A percentile compares a stretch with the other conserved stretches of the same genome.
phyloP scores from a whole-genome alignment of 352 stramenopile species.

The Hyaloperonospora brassicae region DNA sequence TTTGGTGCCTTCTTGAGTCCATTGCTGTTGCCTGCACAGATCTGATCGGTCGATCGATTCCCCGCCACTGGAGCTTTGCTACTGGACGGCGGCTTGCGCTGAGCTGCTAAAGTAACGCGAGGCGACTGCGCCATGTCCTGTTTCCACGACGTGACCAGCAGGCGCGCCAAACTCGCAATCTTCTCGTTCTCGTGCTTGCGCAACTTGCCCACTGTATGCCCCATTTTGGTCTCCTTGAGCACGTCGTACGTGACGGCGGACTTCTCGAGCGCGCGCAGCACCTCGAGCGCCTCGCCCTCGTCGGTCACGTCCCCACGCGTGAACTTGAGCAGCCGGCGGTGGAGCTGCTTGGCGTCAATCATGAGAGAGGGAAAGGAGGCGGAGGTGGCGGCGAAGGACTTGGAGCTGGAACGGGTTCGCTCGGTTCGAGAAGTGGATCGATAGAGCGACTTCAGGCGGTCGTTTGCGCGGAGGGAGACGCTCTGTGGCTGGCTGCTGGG shows the following conservation, averaged over 20 bases:
- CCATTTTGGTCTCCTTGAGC: slow-evolving; percentile 80
- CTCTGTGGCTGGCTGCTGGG: no score
- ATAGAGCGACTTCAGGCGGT: no score
- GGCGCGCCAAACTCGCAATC: slow-evolving; percentile 63
- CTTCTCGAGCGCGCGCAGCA: slow-evolving; percentile 55
- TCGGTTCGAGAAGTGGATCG: slow-evolving; percentile 2
- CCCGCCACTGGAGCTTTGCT: slow-evolving; percentile 13
- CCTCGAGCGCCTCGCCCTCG: slow-evolving; percentile 47
- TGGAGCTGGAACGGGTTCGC: slow-evolving; percentile 2
- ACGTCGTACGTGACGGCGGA: slow-evolving; percentile 51
- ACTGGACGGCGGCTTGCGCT: slow-evolving; percentile 19
- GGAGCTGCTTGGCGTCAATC: slow-evolving; percentile 59
- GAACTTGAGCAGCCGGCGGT: slow-evolving; percentile 69
- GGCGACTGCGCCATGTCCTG: slow-evolving; percentile 61
- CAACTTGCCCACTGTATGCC: slow-evolving; percentile 81
- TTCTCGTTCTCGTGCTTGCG: slow-evolving; percentile 83
- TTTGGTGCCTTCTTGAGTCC: slow-evolving; percentile 25
- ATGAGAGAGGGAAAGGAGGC: slow-evolving; percentile 21
- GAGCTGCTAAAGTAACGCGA: slow-evolving; percentile 10
- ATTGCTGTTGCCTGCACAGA: slow-evolving; percentile 7
- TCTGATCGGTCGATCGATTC: slow-evolving; percentile 5
- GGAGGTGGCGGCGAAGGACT: not conserved
- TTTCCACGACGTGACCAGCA: slow-evolving; percentile 85
- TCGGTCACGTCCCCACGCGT: slow-evolving; percentile 53
- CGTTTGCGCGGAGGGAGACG: no score